Conservation (phyloP, 768 basidiomycete species). For the Amanita muscaria region DNA sequence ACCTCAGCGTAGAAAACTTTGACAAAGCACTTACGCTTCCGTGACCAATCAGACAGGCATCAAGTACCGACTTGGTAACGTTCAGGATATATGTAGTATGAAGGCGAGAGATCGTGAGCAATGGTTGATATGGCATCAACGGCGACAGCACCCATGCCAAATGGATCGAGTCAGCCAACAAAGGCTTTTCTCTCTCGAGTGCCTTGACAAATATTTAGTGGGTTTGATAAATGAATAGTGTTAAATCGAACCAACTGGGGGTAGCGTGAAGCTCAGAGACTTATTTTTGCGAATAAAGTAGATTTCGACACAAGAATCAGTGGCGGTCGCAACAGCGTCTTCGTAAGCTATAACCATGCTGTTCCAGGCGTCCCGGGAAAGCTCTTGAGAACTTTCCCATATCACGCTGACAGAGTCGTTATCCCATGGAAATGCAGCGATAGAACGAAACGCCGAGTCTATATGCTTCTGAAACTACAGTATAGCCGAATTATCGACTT, state of each 20-base stretch:
- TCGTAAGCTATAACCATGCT: slow-evolving; percentile 37
- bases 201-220: slow-evolving; percentile 7
- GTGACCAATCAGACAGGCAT: slow-evolving; percentile 55
- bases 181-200: slow-evolving; percentile 8
- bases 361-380: slow-evolving; percentile 31
- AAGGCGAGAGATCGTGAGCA: slow-evolving; percentile 47
- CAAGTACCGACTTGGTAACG: slow-evolving; percentile 27
- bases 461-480: slow-evolving; percentile 21
- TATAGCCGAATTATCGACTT: too few species aligned
- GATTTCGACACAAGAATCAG: slow-evolving; percentile 25
- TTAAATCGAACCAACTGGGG: slow-evolving; percentile 19
- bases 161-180: slow-evolving; percentile 26
- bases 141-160: slow-evolving; percentile 55
- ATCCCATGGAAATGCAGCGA: slow-evolving; percentile 44
- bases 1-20: slow-evolving; percentile 1
- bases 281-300: slow-evolving; percentile 26
- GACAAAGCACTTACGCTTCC: slow-evolving; percentile 48
- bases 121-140: slow-evolving; percentile 39
- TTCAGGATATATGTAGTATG: slow-evolving; percentile 52
- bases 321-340: slow-evolving; percentile 44
- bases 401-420: slow-evolving; percentile 28
- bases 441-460: slow-evolving; percentile 27
- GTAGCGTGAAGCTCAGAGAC: slow-evolving; percentile 30
- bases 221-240: neutral
- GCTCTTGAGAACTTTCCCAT: slow-evolving; percentile 26